phyloP scores from a whole-genome alignment of 2,329 filamentous ascomycete species.

The Teratosphaeria pseudoeucalypti region DNA sequence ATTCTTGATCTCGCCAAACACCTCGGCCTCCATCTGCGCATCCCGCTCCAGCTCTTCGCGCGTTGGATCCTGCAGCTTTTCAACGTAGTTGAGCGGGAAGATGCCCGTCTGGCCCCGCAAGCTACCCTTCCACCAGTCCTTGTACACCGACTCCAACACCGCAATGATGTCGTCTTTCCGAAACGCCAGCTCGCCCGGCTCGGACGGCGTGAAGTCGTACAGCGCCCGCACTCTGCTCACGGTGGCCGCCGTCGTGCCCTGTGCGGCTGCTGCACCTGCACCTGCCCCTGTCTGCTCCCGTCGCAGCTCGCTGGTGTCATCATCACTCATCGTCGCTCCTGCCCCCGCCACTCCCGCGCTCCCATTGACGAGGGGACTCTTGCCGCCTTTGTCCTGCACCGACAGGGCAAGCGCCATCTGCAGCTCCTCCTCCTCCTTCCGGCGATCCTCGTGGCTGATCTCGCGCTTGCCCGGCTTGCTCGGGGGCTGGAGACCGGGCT shows the following conservation, averaged over 20 bases:
- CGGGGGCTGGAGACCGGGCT: conserved; percentile 75
- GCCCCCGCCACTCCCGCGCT: no score
- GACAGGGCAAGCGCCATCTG: conserved; percentile 93
- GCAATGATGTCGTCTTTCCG: conserved; percentile 95
- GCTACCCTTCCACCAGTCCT: conserved; percentile 98
- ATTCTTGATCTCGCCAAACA: conserved; percentile 67
- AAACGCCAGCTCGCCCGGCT: conserved; percentile 90
- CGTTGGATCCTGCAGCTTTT: conserved; percentile 91
- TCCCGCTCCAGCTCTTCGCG: conserved; percentile 88
- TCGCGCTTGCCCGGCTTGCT: conserved; percentile 89
- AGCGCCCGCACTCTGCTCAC: conserved; percentile 88
- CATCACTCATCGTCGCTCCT: conserved; percentile 5
- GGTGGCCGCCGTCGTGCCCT: conserved; percentile 85
- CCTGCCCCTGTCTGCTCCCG: background rate
- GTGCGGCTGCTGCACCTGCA: conserved; percentile 5
- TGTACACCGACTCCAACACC: conserved; percentile 94
- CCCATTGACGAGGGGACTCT: conserved; percentile 14
- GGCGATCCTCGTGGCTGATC: conserved; percentile 79
- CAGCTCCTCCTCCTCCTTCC: conserved; percentile 93
- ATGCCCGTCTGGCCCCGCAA: conserved; percentile 91
- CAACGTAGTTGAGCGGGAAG: conserved; percentile 96
- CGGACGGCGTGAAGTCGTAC: conserved; percentile 89
- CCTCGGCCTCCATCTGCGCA: conserved; percentile 84
- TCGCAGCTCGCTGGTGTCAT: background rate
- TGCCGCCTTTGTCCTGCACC: conserved; percentile 64